Base-by-base conservation (phyloP, 2,329 filamentous ascomycete species). In the Knoxdaviesia proteae region DNA sequence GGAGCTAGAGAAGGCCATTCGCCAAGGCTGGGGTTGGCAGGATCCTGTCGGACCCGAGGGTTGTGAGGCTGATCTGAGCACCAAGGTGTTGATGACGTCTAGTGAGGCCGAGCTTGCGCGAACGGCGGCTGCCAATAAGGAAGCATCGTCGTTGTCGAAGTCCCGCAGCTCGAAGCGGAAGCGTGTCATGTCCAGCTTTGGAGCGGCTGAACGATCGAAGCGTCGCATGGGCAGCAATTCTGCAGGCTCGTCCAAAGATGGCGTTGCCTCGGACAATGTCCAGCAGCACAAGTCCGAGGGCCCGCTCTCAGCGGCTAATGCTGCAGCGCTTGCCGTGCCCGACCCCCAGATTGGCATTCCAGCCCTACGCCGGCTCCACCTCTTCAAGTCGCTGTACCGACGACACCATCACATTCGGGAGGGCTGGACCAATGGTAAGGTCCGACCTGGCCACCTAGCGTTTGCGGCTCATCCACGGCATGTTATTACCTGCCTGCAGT, bases 1-100 rank as follows among this genome's bases (percentile, higher is more conserved):
- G 11, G 90, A 98, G 58, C 67, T 98, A 30, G 77, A 84, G 49
- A 78, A 79, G 50, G 87, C 90, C 32, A 86, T 96, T 44, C 65
- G 68, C 37, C 84, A 96, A 62, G 90, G 90, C 9, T 98, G 90
- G 90, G 90, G 87, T 9, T 98, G 90, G 86, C 90, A 98, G 56
- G 84, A 88, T 54, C 84, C 87, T 0, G 71, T 75, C 44, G 81
- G 80, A 0, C 59, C 68, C 4, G 72, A 82, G 42, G 84, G 81
- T 30, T 84, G 71, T 44, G 90, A 98, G 58, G 70, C 74, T 45
- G 87, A 98, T 54, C 60, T 94, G 40, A 84, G 82, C 57, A 59
- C 67, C 47, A 63, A 67, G 38, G 67, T 56, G 47, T 65, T 61
- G 41, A 57, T 74, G 42, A 68, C 65, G 5, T 68, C 65, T 5